Conservation (phyloP, 495 filamentous ascomycete genomes). For the Xylaria sp. region DNA sequence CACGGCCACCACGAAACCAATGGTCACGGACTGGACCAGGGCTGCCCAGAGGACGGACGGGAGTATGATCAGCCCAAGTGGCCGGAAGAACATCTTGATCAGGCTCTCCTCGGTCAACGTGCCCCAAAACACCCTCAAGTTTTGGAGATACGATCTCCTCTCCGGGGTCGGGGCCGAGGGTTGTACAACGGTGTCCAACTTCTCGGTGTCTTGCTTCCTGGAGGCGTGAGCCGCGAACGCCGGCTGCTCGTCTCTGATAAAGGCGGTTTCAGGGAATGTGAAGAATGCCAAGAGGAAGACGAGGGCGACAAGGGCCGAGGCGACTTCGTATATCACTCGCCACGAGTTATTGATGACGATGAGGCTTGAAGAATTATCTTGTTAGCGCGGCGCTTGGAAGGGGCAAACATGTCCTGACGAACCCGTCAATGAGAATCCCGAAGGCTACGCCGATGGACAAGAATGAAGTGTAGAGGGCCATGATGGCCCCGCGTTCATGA, state of each 20-base stretch:
- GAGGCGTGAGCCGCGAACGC: not conserved
- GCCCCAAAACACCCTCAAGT: constrained; percentile 47
- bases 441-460: constrained; percentile 52
- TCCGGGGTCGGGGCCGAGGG: not conserved
- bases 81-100: constrained; percentile 55
- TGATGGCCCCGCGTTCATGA: constrained; percentile 61
- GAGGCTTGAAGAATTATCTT: constrained; percentile 37
- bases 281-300: constrained; percentile 55
- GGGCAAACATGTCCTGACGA: not conserved
- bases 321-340: constrained; percentile 60
- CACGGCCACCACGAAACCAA: constrained; percentile 62
- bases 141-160: constrained; percentile 16
- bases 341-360: constrained; percentile 58
- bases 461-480: constrained; percentile 57
- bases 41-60: constrained; percentile 60
- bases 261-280: constrained; percentile 63
- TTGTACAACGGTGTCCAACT: not conserved
- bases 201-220: not conserved
- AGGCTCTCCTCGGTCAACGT: constrained; percentile 54
- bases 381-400: not conserved
- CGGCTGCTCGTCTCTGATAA: constrained; percentile 34
- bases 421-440: constrained; percentile 58
- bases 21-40: constrained; percentile 56
- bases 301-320: constrained; percentile 51
- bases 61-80: constrained; percentile 53